Conservation (phyloP, 2,329 filamentous ascomycete genomes). For the Ceratocystiopsis minuta region DNA sequence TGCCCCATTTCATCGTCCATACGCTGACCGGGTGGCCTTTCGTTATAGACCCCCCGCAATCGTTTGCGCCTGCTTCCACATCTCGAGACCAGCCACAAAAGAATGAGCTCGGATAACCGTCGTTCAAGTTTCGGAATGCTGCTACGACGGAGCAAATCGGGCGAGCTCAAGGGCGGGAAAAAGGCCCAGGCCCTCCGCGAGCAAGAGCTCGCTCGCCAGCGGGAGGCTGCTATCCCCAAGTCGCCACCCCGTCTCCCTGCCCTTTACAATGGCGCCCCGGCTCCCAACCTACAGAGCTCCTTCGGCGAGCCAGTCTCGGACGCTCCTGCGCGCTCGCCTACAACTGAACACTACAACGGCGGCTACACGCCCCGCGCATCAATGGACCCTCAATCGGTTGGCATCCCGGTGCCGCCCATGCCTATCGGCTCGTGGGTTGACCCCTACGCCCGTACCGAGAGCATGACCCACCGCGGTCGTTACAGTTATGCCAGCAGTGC, state of each 20-base stretch:
- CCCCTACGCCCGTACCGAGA: constrained; percentile 69
- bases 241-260: constrained; percentile 33
- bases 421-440: constrained; percentile 47
- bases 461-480: constrained; percentile 90
- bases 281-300: constrained; percentile 24
- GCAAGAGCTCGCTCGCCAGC: constrained; percentile 32
- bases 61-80: neutral
- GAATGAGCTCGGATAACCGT: constrained; percentile 18
- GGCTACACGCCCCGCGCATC: constrained; percentile 26
- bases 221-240: constrained; percentile 27
- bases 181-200: constrained; percentile 37
- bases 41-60: no score
- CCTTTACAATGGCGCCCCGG: constrained; percentile 28
- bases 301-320: constrained; percentile 39
- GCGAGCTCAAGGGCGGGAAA: constrained; percentile 40
- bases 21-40: no score
- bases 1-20: no score
- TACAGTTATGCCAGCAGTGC: constrained; percentile 93
- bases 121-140: constrained; percentile 38
- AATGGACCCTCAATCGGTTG: constrained; percentile 31
- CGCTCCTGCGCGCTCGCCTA: constrained; percentile 9
- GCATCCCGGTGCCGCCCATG: constrained; percentile 36
- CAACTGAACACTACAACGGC: constrained; percentile 6
- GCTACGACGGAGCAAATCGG: constrained; percentile 50
- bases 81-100: constrained; percentile 8